Evolutionary conservation across 192 early-diverging fungal genomes (phyloP).

Genomic region (Diversispora eburnea): DNA sequence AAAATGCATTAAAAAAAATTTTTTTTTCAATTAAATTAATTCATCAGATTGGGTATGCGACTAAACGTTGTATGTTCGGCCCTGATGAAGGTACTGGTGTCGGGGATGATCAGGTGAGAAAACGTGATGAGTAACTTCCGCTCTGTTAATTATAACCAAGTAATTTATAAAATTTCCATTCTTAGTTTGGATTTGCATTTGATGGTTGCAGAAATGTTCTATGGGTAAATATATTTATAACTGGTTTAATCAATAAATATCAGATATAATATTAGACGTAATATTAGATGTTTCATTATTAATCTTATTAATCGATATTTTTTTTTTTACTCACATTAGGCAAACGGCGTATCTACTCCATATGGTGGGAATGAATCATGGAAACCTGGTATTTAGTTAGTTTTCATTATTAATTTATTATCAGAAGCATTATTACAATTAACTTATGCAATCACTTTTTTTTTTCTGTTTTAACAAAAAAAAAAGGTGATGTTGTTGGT

Average conservation of each 20-base stretch:
- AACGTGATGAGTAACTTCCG: too few relatives aligned
- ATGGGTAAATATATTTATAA: conserved; percentile 54
- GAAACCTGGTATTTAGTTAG: conserved; percentile 36
- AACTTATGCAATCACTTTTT: neutral
- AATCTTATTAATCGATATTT: neutral
- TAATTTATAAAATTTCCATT: neutral
- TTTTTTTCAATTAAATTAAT: neutral
- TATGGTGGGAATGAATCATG: conserved; percentile 51
- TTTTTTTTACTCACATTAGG: conserved; percentile 30
- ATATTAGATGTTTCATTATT: conserved; percentile 30
- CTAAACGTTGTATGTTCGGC: conserved; percentile 55
- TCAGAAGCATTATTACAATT: neutral
- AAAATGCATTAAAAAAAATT: neutral
- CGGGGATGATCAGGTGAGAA: conserved; percentile 58
- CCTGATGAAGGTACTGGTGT: conserved; percentile 78
- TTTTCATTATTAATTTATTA: neutral
- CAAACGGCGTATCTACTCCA: conserved; percentile 45
- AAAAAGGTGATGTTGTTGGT: conserved; percentile 45
- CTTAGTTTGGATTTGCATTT: conserved; percentile 67
- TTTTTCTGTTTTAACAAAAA: neutral
- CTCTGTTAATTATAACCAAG: neutral
- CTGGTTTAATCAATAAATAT: neutral
- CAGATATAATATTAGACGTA: too few relatives aligned
- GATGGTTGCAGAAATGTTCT: conserved; percentile 71
- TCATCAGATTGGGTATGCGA: conserved; percentile 66